Evolutionary conservation across 805 yeast species (phyloP).

Genomic region (Candida pseudoglaebosa): DNA sequence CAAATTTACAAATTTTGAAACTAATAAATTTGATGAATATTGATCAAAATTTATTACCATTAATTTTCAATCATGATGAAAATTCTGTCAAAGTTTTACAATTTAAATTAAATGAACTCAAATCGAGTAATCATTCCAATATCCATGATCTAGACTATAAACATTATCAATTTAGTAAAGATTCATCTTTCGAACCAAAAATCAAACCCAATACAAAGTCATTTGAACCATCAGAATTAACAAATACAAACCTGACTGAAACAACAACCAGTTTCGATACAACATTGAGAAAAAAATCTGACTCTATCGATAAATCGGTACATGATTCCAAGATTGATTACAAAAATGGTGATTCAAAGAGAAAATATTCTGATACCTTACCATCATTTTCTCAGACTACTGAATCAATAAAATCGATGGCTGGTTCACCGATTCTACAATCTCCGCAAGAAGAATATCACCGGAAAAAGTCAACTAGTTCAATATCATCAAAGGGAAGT

Average conservation of each 20-base stretch:
- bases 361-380: slow-evolving; percentile 22
- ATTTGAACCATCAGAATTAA: no score
- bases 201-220: no score
- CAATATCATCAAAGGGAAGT: slow-evolving; percentile 9
- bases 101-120: neutral
- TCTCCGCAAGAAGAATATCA: slow-evolving; percentile 23
- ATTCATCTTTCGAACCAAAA: slow-evolving; percentile 11
- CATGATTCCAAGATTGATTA: no score
- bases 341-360: no score
- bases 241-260: no score
- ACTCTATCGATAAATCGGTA: no score
- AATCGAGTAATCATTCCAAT: neutral
- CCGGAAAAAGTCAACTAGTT: slow-evolving; percentile 22
- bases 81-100: neutral
- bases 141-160: neutral
- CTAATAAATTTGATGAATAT: slow-evolving; percentile 29
- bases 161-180: slow-evolving; percentile 3
- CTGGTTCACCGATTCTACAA: slow-evolving; percentile 23
- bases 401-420: slow-evolving; percentile 14
- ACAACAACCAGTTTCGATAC: no score
- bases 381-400: slow-evolving; percentile 24
- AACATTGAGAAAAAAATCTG: no score
- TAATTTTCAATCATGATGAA: slow-evolving; percentile 18
- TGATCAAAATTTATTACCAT: slow-evolving; percentile 34
- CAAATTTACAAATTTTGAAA: slow-evolving; percentile 34